These are phyloP conservation scores for Huntiella omanensis DNA, from an alignment of 2,329 filamentous ascomycete genomes.

Conservation along the genomic window DNA sequence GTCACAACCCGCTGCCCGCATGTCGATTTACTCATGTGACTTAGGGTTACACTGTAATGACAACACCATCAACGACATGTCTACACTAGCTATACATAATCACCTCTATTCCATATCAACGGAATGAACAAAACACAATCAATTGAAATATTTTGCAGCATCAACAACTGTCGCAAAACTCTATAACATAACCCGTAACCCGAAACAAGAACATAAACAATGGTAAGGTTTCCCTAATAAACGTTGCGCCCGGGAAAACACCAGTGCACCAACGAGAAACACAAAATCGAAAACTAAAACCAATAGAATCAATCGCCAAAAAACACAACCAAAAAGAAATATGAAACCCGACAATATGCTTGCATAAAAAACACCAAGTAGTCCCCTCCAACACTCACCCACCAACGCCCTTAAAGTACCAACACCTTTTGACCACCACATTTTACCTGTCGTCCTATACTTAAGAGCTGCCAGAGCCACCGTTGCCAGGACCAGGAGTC, in stretches of 20 bases:
- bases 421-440: slow-evolving; percentile 3
- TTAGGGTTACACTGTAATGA: not conserved
- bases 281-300: slow-evolving; percentile 5
- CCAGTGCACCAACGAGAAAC: not conserved
- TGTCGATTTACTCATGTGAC: no score
- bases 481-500: slow-evolving; percentile 21
- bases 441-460: slow-evolving; percentile 6
- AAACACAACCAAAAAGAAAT: slow-evolving; percentile 5
- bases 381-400: slow-evolving; percentile 3
- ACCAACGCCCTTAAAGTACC: slow-evolving; percentile 3
- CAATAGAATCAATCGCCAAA: slow-evolving; percentile 2
- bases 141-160: not conserved
- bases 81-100: not conserved
- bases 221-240: no score
- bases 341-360: slow-evolving; percentile 5
- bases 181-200: slow-evolving; percentile 8
- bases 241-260: no score
- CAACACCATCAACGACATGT: not conserved
- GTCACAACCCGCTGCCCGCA: no score
- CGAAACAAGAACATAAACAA: slow-evolving; percentile 2
- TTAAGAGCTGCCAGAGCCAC: slow-evolving; percentile 22
- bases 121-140: not conserved
- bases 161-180: slow-evolving; percentile 5
- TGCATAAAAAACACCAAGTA: not conserved
- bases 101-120: not conserved